Percentiles rank a stretch among this genome's conserved stretches.
phyloP scores from a whole-genome alignment of 164 flowering plant species.

The Aristolochia californica region DNA sequence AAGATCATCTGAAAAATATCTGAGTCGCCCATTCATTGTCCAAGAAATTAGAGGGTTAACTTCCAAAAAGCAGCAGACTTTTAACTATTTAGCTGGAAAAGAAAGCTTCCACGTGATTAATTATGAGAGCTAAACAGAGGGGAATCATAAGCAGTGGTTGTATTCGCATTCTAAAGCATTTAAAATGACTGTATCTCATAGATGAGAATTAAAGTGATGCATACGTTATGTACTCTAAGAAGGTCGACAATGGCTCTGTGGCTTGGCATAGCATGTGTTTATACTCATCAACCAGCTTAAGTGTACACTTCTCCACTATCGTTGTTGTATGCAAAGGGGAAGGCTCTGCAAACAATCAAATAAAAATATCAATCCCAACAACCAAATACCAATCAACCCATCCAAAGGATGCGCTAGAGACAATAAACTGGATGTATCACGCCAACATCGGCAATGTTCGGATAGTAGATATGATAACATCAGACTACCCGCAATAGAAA shows the following conservation, averaged over 20 bases:
- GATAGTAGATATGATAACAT: too few species aligned
- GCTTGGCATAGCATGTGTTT: conserved; percentile 98
- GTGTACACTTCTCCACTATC: conserved; percentile 96
- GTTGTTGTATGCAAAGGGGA: conserved; percentile 97
- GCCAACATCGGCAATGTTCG: too few species aligned
- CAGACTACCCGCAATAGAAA: neutral
- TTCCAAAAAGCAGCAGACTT: too few species aligned
- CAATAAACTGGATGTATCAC: too few species aligned
- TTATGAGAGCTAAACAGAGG: too few species aligned
- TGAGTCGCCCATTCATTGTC: too few species aligned
- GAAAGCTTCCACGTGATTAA: too few species aligned
- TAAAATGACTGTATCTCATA: too few species aligned
- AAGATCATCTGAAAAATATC: too few species aligned
- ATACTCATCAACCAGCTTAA: conserved; percentile 93
- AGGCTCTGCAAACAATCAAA: conserved; percentile 53
- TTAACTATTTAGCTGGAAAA: too few species aligned
- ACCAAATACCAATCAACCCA: neutral
- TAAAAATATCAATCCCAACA: neutral
- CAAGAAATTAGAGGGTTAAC: too few species aligned
- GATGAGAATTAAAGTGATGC: conserved; percentile 13
- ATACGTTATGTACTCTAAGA: conserved; percentile 91
- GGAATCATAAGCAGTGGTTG: neutral
- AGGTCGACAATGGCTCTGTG: conserved; percentile 96
- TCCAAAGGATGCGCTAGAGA: neutral
- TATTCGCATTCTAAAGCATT: too few species aligned